These are phyloP conservation scores for Phytophthora hybrid DNA, from an alignment of 352 stramenopile species.

Conservation along the genomic window DNA sequence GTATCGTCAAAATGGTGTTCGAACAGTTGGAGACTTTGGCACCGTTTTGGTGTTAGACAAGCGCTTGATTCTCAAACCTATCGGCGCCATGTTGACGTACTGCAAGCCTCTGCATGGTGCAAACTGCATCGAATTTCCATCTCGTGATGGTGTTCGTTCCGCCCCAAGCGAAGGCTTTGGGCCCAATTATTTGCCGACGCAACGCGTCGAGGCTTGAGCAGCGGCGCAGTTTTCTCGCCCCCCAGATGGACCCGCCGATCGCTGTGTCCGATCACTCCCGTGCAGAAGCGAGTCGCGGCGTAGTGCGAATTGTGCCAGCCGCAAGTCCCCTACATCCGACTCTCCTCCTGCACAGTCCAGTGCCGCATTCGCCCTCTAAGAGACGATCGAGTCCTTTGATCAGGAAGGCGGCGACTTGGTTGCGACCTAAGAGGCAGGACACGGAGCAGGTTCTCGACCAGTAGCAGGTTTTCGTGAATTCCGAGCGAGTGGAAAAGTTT, in stretches of 20 bases:
- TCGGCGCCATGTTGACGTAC: conserved; percentile 24
- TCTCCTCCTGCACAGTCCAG: conserved; percentile 26
- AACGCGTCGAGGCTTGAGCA: conserved; percentile 12
- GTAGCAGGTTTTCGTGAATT: conserved; percentile 1
- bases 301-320: conserved; percentile 29
- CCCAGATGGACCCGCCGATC: conserved; percentile 38
- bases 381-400: conserved; percentile 11
- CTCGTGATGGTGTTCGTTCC: conserved; percentile 17
- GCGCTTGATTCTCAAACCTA: too few species aligned
- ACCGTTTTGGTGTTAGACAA: conserved; percentile 11
- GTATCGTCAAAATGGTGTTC: conserved; percentile 4
- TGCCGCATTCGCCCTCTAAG: conserved; percentile 4
- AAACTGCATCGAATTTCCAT: conserved; percentile 15
- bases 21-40: not conserved
- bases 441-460: conserved; percentile 7
- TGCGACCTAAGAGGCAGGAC: not conserved
- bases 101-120: conserved; percentile 4
- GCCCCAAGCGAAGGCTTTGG: conserved; percentile 3
- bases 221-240: conserved; percentile 21
- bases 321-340: conserved; percentile 41
- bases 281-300: conserved; percentile 40
- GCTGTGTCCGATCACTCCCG: conserved; percentile 30
- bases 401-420: not conserved
- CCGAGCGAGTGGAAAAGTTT: not conserved
- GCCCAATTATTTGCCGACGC: conserved; percentile 2